Base-by-base conservation (phyloP, 1,284 basidiomycete species). In the Sanghuangporus sanghuang region DNA sequence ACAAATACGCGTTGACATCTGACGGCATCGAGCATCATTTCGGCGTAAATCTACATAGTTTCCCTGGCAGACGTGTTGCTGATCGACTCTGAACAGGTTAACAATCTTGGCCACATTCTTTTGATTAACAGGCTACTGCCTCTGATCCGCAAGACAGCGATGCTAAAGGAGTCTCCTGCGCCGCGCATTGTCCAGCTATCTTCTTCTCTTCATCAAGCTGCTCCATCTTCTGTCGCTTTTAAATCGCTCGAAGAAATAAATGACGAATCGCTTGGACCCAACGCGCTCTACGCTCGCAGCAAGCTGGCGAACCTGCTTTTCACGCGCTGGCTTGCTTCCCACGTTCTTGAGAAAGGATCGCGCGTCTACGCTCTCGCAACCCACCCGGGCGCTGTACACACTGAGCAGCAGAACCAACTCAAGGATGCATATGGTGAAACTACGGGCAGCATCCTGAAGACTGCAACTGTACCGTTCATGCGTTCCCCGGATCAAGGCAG, bases 291-390 rank as follows among this genome's bases (percentile, higher is more conserved):
- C 67, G 77, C 74, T 5, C 75, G 79, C 59, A 75, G 76, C 18
- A 79, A 79, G 67, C 76, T 80, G 60, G 77, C 77, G 32, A 76
- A 77, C 69, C 73, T 81, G 60, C 72, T 79, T 21, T 79, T 77
- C 68, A 71, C 73, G 63, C 78, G 77, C 69, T 73, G 71, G 67
- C 68, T 81, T 50, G 68, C 73, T 50, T 74, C 79, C 57, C 73
- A 75, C 55, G 76, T 78, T 35, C 72, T 80, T 65, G 70, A 71
- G 66, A 67, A 70, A 38, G 70, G 71, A 63, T 70, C 71, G 7
- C 69, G 72, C 62, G 74, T 81, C 58, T 74, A 73, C 63, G 75
- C 75, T 39, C 65, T 77, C 61, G 72, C 75, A 9, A 76, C 76
- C 16, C 76, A 80, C 69, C 76, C 78, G 1, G 78, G 78, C 14